Conservation (phyloP, 2,329 filamentous ascomycete genomes). For the Claviceps humidiphila region DNA sequence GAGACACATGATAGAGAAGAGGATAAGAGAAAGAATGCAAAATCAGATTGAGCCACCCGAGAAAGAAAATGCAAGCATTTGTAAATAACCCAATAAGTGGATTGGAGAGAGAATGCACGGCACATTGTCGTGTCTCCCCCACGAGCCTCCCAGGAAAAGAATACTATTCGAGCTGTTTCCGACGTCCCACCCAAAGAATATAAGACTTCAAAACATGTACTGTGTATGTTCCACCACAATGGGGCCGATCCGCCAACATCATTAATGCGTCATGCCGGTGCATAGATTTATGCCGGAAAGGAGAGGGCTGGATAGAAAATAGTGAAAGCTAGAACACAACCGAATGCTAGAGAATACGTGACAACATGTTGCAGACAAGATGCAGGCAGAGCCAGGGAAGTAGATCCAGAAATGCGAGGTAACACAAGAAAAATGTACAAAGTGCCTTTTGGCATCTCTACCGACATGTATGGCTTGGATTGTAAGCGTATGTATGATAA, state of each 20-base stretch:
- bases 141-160: not conserved
- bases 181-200: not conserved
- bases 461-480: too few species aligned
- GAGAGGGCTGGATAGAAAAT: too few species aligned
- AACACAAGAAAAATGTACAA: too few species aligned
- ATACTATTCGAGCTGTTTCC: not conserved
- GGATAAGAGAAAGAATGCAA: not conserved
- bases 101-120: not conserved
- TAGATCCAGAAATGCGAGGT: too few species aligned
- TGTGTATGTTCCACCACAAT: too few species aligned
- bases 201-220: not conserved
- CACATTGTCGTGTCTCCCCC: not conserved
- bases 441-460: too few species aligned
- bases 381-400: too few species aligned
- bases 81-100: not conserved
- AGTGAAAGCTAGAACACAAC: too few species aligned
- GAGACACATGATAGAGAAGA: not conserved
- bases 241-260: not conserved
- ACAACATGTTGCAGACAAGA: too few species aligned
- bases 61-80: not conserved
- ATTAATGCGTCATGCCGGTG: not conserved
- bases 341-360: too few species aligned
- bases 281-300: too few species aligned
- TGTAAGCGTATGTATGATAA: too few species aligned
- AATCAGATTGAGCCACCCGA: not conserved